These are phyloP conservation scores for Naganishia friedmannii DNA, from an alignment of 768 basidiomycete genomes.

Conservation along the genomic window DNA sequence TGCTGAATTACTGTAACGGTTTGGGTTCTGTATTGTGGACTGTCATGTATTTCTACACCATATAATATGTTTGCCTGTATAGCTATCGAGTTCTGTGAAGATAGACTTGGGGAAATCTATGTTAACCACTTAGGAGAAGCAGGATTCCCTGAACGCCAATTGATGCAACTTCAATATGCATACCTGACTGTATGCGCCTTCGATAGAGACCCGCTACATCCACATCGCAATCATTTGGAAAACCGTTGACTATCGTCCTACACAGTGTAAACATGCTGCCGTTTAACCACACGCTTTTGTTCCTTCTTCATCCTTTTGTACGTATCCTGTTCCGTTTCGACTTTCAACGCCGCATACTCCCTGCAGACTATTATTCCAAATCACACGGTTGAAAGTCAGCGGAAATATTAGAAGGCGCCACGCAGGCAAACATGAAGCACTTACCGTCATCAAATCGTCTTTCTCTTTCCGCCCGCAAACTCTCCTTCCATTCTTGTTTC, in stretches of 20 bases:
- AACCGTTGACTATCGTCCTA: neutral
- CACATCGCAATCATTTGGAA: too few species aligned
- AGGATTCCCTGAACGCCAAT: too few species aligned
- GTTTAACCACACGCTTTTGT: conserved; percentile 10
- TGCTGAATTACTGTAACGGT: neutral
- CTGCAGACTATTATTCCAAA: neutral
- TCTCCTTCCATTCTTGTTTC: conserved; percentile 13
- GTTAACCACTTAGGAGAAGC: too few species aligned
- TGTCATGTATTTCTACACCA: neutral
- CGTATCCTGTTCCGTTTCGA: conserved; percentile 11
- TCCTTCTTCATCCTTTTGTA: conserved; percentile 12
- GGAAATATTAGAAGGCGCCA: neutral
- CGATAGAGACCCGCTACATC: too few species aligned
- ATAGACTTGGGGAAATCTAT: too few species aligned
- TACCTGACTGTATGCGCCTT: too few species aligned
- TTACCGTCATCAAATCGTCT: conserved; percentile 15
- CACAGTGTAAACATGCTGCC: conserved; percentile 9
- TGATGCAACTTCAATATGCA: too few species aligned
- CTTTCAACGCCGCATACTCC: conserved; percentile 15
- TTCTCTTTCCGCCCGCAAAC: conserved; percentile 17
- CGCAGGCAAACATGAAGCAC: neutral
- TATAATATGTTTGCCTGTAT: too few species aligned
- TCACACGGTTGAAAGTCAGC: too few species aligned
- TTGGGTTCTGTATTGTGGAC: neutral
- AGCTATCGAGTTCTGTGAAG: too few species aligned